phyloP scores from a whole-genome alignment of 352 stramenopile genomes.

The Peronospora destructor region DNA sequence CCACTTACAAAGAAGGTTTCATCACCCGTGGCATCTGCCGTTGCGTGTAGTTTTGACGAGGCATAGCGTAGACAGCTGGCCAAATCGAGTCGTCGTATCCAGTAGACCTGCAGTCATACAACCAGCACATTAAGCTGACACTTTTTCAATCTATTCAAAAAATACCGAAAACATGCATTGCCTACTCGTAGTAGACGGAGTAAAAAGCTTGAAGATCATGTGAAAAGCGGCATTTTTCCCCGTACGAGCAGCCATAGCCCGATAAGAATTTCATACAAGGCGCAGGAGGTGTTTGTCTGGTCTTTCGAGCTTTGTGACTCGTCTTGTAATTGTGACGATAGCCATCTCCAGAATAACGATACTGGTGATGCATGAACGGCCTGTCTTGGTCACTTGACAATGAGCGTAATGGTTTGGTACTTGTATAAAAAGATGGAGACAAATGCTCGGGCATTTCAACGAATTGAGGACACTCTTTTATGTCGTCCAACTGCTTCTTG shows the following conservation, averaged over 20 bases:
- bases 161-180: not conserved
- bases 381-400: conserved; percentile 8
- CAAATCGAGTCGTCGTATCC: conserved; percentile 14
- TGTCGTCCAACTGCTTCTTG: conserved; percentile 24
- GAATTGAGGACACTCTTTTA: conserved; percentile 20
- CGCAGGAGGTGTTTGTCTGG: not conserved
- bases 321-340: conserved; percentile 11
- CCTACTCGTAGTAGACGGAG: conserved; percentile 24
- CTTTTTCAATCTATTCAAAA: not conserved
- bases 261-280: conserved; percentile 43
- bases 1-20: conserved; percentile 25
- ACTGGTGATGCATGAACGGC: conserved; percentile 17
- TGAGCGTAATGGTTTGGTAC: conserved; percentile 1
- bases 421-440: not conserved
- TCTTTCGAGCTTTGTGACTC: conserved; percentile 19
- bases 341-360: conserved; percentile 2
- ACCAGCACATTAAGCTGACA: not conserved
- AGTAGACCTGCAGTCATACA: conserved; percentile 3
- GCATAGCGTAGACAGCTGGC: conserved; percentile 12
- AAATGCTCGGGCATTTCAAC: conserved; percentile 13
- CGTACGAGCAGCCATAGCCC: conserved; percentile 41
- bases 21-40: conserved; percentile 11
- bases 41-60: conserved; percentile 20
- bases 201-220: conserved; percentile 33
- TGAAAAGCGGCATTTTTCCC: conserved; percentile 48